Evolutionary conservation across 2,329 filamentous ascomycete species (phyloP), one percentile per base, ranked within the genome.

Genomic region (Lanzia echinophila): DNA sequence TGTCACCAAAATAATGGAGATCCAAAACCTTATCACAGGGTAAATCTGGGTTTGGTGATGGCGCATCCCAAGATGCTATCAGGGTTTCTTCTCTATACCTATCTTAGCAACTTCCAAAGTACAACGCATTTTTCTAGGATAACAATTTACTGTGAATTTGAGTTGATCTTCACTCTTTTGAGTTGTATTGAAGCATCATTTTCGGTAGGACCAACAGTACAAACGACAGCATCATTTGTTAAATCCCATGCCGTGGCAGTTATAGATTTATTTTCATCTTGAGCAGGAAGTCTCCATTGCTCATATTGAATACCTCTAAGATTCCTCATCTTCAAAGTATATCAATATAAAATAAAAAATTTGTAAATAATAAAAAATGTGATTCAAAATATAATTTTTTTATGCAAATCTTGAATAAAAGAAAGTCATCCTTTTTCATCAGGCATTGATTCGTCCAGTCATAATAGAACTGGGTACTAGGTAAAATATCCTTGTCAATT

Each of bases 221-320:
- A 91, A 63, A 99, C 78, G 50, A 94, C 72, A 57, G 88, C 82
- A 70, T 94, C 87, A 60, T 81, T 83, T 57, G 83, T 79, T 47
- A 86, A 79, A 72, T 97, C 90, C 92, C 92, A 97, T 65, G 90
- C 87, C 54, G 85, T 82, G 31, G 90, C 86, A 50, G 88, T 86
- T 65, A 94, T 76, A 59, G 79, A 76, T 54, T 84, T 73, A 38
- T 57, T 62, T 17, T 61, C 50, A 43, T 65, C 63, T 57, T 81
- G 76, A 58, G 77, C 70, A 50, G 79, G 75, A 59, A 83, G 75
- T 62, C 74, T 78, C 73, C 84, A 84, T 68, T 81, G 76, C 63
- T 80, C 79, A 68, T 88, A 84, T 67, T 80, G 82, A 65, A 90
- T 83, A 69, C 85, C 90, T 72, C 83, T 86, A 63, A 97, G 79